Base-by-base conservation (phyloP, 345 rosid species). In the Arabidopsis arenosa region DNA sequence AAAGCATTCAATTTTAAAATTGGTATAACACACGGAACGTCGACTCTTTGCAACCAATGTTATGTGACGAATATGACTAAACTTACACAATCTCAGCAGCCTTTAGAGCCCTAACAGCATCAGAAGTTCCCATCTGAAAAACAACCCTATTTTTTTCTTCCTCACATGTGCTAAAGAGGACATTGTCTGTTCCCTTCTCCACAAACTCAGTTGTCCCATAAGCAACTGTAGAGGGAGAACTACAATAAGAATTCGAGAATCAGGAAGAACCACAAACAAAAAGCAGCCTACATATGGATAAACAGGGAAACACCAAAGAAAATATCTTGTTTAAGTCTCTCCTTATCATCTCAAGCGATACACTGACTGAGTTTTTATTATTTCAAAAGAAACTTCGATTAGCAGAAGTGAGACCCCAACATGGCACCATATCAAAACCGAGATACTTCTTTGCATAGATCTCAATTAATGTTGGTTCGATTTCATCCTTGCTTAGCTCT, bases 71-170 rank as follows among this genome's bases (percentile, higher is more conserved):
- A 5, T 4, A 57, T 32, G 45, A 71, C 13, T 36, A 37, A 59
- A 74, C 90, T 79, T 72, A 93, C 97, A 93, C 96, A 40, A 93
- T 74, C 80, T 88, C 83, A 78, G 97, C 87, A 70, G 98, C 94
- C 14, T 75, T 85, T 62, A 93, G 71, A 63, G 97, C 98, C 80
- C 98, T 93, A 58, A 82, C 86, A 62, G 98, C 96, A 89, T 93
- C 90, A 70, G 98, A 89, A 73, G 98, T 93, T 51, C 98, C 98
- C 84, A 93, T 85, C 70, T 91, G 97, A 78, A 91, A 89, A 43
- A 91, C 96, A 35, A 93, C 90, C 26, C 45, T 90, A 14, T 78
- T 77, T 63, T 75, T 81, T 78, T 93, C 98, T 77, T 77, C 78
- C 48, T 74, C 59, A 81, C 94, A 93, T 67, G 97, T 91, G 75